These are phyloP conservation scores for Hemisphaericaspora xylanilytica DNA, from an alignment of 1,139 yeast species.

Conservation along the genomic window DNA sequence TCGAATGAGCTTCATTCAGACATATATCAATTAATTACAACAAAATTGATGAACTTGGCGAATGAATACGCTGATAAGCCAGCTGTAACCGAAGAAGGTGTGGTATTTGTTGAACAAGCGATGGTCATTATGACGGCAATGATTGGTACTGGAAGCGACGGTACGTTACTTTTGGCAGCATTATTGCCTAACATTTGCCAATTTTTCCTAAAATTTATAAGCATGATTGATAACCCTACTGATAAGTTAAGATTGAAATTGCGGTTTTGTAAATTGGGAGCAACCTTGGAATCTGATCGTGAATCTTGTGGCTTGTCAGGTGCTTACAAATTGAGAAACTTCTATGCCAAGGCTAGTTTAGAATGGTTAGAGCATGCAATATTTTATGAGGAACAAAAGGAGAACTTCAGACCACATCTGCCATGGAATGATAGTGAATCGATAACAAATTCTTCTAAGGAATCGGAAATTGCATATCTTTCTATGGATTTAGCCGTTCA, in stretches of 20 bases:
- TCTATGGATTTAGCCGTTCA: slow-evolving; percentile 68
- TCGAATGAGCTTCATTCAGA: slow-evolving; percentile 49
- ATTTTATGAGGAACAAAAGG: slow-evolving; percentile 25
- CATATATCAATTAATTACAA: slow-evolving; percentile 36
- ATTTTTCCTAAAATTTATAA: slow-evolving; percentile 31
- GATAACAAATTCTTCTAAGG: slow-evolving; percentile 12
- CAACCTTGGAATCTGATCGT: slow-evolving; percentile 46
- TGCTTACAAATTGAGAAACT: slow-evolving; percentile 57
- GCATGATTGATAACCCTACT: slow-evolving; percentile 31
- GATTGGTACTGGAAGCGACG: slow-evolving; percentile 36
- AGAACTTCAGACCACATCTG: slow-evolving; percentile 5
- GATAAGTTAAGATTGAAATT: slow-evolving; percentile 52
- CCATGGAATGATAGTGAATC: slow-evolving; percentile 3
- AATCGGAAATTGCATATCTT: slow-evolving; percentile 50
- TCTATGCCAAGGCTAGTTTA: slow-evolving; percentile 55
- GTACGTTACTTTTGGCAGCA: slow-evolving; percentile 36
- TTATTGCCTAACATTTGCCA: slow-evolving; percentile 33
- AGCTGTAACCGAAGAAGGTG: slow-evolving; percentile 28
- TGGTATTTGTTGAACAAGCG: slow-evolving; percentile 40
- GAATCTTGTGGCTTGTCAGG: slow-evolving; percentile 47
- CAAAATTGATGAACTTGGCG: slow-evolving; percentile 30
- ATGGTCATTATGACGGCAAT: slow-evolving; percentile 38
- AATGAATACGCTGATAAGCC: slow-evolving; percentile 26
- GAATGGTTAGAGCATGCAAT: slow-evolving; percentile 70
- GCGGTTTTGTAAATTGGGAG: slow-evolving; percentile 55